Percentiles rank a stretch among this genome's conserved stretches.
phyloP scores from a whole-genome alignment of 2,329 filamentous ascomycete species.

The Rhynchosporium graminicola region DNA sequence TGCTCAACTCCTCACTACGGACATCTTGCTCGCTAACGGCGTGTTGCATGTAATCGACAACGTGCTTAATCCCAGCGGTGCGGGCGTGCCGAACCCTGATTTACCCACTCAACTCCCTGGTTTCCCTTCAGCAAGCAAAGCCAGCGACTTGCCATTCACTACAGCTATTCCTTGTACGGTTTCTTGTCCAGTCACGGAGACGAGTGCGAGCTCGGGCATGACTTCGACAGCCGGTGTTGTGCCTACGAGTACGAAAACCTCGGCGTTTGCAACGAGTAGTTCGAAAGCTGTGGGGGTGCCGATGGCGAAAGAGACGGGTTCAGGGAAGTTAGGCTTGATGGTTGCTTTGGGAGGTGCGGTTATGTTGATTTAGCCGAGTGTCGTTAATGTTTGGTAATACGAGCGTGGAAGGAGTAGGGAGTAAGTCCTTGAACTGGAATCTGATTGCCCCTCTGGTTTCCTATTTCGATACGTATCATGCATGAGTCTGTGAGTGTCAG shows the following conservation, averaged over 20 bases:
- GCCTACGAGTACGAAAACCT: constrained; percentile 20
- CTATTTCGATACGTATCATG: no score
- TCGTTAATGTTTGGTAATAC: not conserved
- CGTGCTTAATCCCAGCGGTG: constrained; percentile 49
- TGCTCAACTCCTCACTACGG: constrained; percentile 43
- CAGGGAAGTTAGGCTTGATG: constrained; percentile 24
- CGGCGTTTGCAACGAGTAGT: constrained; percentile 5
- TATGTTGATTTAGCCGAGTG: constrained; percentile 24
- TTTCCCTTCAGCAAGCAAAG: constrained; percentile 36
- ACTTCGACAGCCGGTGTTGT: constrained; percentile 27
- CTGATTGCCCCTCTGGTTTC: no score
- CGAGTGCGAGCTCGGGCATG: not conserved
- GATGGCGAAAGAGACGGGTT: constrained; percentile 26
- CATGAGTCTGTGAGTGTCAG: no score
- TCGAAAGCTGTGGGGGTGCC: constrained; percentile 16
- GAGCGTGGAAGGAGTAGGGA: no score
- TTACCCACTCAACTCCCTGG: constrained; percentile 43
- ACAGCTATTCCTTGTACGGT: constrained; percentile 47
- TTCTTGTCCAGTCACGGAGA: constrained; percentile 42
- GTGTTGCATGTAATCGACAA: constrained; percentile 44
- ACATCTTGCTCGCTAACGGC: constrained; percentile 42
- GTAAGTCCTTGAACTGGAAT: no score
- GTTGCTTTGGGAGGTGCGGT: constrained; percentile 30
- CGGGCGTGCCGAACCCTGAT: constrained; percentile 43
- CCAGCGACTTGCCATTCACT: constrained; percentile 42